These are phyloP conservation scores for Mucor mucedo DNA, from an alignment of 371 early-diverging fungal species.

Conservation along the genomic window DNA sequence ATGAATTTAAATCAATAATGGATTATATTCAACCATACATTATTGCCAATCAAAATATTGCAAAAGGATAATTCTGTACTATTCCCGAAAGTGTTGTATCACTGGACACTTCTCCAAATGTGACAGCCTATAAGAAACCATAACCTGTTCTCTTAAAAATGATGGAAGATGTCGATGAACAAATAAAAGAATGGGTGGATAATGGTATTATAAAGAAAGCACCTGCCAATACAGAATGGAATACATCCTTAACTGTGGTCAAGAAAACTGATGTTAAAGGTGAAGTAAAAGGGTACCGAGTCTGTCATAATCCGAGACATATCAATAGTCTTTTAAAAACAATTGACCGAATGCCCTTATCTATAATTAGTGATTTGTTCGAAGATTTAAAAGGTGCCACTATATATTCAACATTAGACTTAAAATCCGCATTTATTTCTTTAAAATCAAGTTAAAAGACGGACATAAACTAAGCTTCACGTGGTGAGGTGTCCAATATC, in stretches of 20 bases:
- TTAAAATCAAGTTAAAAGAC: slow-evolving; percentile 1
- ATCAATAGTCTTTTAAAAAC: slow-evolving; percentile 8
- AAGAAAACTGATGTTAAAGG: slow-evolving; percentile 19
- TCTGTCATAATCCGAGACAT: slow-evolving; percentile 20
- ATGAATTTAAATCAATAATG: not conserved
- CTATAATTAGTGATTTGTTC: slow-evolving; percentile 19
- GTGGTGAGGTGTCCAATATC: slow-evolving; percentile 3
- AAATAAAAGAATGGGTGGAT: slow-evolving; percentile 12
- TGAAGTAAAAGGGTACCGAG: slow-evolving; percentile 12
- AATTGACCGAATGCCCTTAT: slow-evolving; percentile 15
- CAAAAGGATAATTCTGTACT: slow-evolving; percentile 10
- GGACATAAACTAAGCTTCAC: slow-evolving; percentile 18
- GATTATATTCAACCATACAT: slow-evolving; percentile 11
- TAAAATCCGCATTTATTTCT: slow-evolving; percentile 17
- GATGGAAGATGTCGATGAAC: not conserved
- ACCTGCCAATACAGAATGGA: slow-evolving; percentile 8
- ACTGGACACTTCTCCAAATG: slow-evolving; percentile 2
- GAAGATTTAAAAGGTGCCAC: slow-evolving; percentile 15
- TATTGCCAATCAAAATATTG: slow-evolving; percentile 4
- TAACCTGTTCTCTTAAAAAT: slow-evolving; percentile 7
- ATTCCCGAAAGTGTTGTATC: slow-evolving; percentile 13
- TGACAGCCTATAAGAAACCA: slow-evolving; percentile 8
- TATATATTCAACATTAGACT: slow-evolving; percentile 14
- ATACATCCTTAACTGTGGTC: slow-evolving; percentile 8
- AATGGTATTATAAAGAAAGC: slow-evolving; percentile 9